Evolutionary conservation across 2,329 filamentous ascomycete species (phyloP).

Genomic region (Pseudogymnoascus sp.): DNA sequence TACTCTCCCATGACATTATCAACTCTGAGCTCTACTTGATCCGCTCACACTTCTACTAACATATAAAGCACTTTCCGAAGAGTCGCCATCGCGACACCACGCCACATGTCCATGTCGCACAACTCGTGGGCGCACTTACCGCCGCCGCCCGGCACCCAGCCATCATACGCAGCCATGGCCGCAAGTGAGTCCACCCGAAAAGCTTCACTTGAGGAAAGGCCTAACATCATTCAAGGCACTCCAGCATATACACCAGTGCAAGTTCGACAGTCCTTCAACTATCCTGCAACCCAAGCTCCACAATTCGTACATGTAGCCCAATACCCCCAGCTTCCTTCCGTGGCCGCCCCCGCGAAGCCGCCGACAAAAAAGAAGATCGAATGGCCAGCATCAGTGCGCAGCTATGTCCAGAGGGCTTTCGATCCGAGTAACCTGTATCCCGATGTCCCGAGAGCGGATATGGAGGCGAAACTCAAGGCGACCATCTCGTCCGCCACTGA

Average conservation of each 20-base stretch:
- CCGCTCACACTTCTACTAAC: conserved; percentile 7
- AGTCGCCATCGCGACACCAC: conserved; percentile 3
- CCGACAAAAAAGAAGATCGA: conserved; percentile 54
- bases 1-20: conserved; percentile 1
- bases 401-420: conserved; percentile 86
- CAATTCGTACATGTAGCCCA: conserved; percentile 10
- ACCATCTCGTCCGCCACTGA: conserved; percentile 79
- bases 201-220: conserved; percentile 9
- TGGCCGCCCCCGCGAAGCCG: conserved; percentile 26
- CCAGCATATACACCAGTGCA: conserved; percentile 37
- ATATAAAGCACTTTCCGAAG: background rate
- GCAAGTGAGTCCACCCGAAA: conserved; percentile 21
- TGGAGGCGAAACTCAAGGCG: conserved; percentile 76
- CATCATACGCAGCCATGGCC: conserved; percentile 20
- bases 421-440: conserved; percentile 59
- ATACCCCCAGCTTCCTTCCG: conserved; percentile 21
- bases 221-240: conserved; percentile 29
- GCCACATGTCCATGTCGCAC: conserved; percentile 4
- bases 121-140: conserved; percentile 25
- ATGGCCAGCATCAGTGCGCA: conserved; percentile 75
- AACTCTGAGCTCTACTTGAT: conserved; percentile 2
- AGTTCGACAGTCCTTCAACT: conserved; percentile 31
- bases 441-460: conserved; percentile 55
- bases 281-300: conserved; percentile 30
- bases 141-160: conserved; percentile 34